phyloP scores from a whole-genome alignment of 2,329 filamentous ascomycete species.

The Diaporthe vaccinii region DNA sequence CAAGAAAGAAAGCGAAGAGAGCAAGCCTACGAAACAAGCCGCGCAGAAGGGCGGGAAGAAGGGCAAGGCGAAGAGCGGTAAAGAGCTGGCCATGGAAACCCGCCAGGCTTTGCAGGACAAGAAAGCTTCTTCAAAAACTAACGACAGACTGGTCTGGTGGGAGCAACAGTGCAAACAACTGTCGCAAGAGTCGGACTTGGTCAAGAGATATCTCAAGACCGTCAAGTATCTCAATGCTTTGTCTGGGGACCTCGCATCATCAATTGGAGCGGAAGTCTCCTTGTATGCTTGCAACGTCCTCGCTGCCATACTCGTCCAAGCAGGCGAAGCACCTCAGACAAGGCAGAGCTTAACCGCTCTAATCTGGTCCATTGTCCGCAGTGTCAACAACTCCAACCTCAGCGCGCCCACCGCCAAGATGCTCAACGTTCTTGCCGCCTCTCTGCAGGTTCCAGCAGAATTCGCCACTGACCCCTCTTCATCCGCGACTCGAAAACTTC shows the following conservation, averaged over 20 bases:
- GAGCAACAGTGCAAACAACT: constrained; percentile 58
- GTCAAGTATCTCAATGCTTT: constrained; percentile 61
- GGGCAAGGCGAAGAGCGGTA: constrained; percentile 47
- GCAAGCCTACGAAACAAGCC: constrained; percentile 32
- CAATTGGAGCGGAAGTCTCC: constrained; percentile 51
- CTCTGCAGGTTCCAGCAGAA: constrained; percentile 12
- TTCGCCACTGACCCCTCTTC: constrained; percentile 6
- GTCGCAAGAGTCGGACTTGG: constrained; percentile 57
- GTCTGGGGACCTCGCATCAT: constrained; percentile 48
- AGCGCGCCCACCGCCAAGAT: constrained; percentile 26
- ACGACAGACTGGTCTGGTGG: constrained; percentile 58
- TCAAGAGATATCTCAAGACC: constrained; percentile 62
- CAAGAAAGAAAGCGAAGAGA: constrained; percentile 45
- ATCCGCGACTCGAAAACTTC: neutral
- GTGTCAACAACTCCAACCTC: constrained; percentile 36
- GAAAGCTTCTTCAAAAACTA: constrained; percentile 49
- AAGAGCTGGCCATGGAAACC: constrained; percentile 53
- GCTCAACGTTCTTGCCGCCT: constrained; percentile 23
- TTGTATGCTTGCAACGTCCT: constrained; percentile 55
- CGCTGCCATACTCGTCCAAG: constrained; percentile 33
- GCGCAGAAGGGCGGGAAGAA: constrained; percentile 45
- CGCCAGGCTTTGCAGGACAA: constrained; percentile 52
- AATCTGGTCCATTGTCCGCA: constrained; percentile 43
- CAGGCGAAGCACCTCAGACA: neutral
- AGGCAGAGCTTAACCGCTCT: constrained; percentile 40